Evolutionary conservation across 306 rosid genomes (phyloP), one percentile per base, ranked within the genome.

Genomic region (Pueraria montana): DNA sequence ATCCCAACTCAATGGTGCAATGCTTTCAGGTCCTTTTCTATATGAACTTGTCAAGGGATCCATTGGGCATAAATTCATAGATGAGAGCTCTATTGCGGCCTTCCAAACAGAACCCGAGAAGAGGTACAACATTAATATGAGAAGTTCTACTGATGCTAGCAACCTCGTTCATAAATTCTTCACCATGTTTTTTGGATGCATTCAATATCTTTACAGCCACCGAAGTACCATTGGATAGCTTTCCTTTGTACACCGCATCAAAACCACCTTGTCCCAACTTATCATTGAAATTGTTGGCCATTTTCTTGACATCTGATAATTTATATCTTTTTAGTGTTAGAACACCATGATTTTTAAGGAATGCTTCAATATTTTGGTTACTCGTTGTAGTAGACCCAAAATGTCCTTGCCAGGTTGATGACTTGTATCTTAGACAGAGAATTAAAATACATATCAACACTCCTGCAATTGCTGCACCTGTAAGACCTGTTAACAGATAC

Each of bases 211-310:
- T 86, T 56, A 86, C 91, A 1, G 91, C 91, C 56, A 81, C 85
- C 11, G 23, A 24, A 7, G 24, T 38, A 3, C 74, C 82, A 6
- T 65, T 65, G 3, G 0, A 2, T 20, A 79, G 23, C n/a, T 76
- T 61, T 58, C 93, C 91, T 86, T 80, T 69, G 71, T 72, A 43
- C 10, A 43, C 48, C 0, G 14, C 48, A 43, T 14, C 48, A 43
- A 55, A 90, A 69, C 93, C 90, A 7, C 91, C 93, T 80, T 82
- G 27, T 17, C 91, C 93, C 10, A 86, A 8, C 61, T 90, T 88
- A 1, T 62, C 70, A 58, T 65, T 34, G 32, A 86, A 87, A n/a
- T 86, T 84, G 12, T 76, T 58, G 82, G 90, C 84, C 77, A 89
- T 86, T 70, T 66, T 84, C 52, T 78, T 82, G 6, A 89, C 24